phyloP scores from a whole-genome alignment of 2,329 filamentous ascomycete genomes.

The Scytalidium sp. region DNA sequence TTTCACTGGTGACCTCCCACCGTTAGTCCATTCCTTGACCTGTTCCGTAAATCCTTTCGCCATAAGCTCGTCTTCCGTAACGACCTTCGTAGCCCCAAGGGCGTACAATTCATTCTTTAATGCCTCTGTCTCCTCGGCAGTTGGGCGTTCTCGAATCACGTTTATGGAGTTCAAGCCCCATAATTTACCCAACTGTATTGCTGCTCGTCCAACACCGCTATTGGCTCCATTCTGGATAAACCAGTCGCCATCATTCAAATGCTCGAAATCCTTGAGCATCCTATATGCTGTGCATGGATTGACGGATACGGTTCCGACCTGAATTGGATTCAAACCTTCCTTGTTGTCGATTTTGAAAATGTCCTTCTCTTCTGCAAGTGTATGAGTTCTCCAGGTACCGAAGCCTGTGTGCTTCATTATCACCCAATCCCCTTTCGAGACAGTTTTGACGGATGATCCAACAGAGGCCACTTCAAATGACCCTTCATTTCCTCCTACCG shows the following conservation, averaged over 20 bases:
- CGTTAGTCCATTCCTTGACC: constrained; percentile 61
- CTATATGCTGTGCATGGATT: constrained; percentile 95
- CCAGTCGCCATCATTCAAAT: constrained; percentile 75
- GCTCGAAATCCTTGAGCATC: constrained; percentile 79
- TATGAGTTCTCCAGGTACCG: constrained; percentile 94
- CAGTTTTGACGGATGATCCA: constrained; percentile 47
- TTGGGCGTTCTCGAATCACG: constrained; percentile 72
- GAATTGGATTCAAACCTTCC: constrained; percentile 67
- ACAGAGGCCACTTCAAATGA: constrained; percentile 83
- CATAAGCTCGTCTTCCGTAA: constrained; percentile 47
- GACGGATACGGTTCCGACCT: constrained; percentile 84
- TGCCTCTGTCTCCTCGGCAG: constrained; percentile 59
- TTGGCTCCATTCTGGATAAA: constrained; percentile 98
- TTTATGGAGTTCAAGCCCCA: constrained; percentile 95
- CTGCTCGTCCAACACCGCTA: constrained; percentile 84
- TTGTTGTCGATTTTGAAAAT: constrained; percentile 70
- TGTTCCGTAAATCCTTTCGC: constrained; percentile 42
- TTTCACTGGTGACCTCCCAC: constrained; percentile 67
- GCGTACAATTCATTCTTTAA: constrained; percentile 58
- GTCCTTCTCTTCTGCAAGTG: constrained; percentile 57
- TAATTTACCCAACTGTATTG: constrained; percentile 79
- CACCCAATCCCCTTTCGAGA: constrained; percentile 86
- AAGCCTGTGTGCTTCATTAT: constrained; percentile 80
- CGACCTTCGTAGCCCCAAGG: constrained; percentile 51
- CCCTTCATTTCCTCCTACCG: constrained; percentile 86